Conservation (phyloP, 108 stramenopile genomes). For the Skeletonema marinoi region DNA sequence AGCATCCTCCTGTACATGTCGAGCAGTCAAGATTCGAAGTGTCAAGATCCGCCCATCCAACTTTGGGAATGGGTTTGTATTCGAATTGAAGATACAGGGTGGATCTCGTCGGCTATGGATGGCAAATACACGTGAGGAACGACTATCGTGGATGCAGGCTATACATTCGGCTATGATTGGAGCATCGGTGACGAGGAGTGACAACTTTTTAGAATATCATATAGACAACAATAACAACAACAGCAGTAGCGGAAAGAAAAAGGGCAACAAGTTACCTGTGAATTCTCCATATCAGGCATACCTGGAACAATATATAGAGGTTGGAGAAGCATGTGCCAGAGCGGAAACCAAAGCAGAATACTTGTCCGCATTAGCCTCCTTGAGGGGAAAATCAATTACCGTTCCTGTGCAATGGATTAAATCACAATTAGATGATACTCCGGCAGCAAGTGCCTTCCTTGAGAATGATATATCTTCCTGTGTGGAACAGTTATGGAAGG, state of each 20-base stretch:
- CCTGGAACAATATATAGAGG: conserved; percentile 59
- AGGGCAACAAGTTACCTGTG: conserved; percentile 12
- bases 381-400: conserved; percentile 42
- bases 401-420: conserved; percentile 85
- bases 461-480: conserved; percentile 53
- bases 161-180: conserved; percentile 84
- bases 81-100: conserved; percentile 59
- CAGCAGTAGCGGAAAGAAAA: conserved; percentile 13
- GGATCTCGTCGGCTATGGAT: conserved; percentile 75
- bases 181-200: conserved; percentile 67
- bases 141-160: conserved; percentile 78
- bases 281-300: conserved; percentile 65
- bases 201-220: conserved; percentile 51
- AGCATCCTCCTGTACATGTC: conserved; percentile 60
- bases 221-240: conserved; percentile 39
- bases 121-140: conserved; percentile 70
- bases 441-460: conserved; percentile 53
- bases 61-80: conserved; percentile 41
- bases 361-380: conserved; percentile 45
- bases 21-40: conserved; percentile 65
- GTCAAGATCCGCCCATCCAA: conserved; percentile 49
- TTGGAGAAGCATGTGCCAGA: conserved; percentile 46
- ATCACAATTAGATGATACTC: conserved; percentile 54
- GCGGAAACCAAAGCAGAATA: conserved; percentile 68
- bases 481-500: conserved; percentile 81